These are phyloP conservation scores for Pyrenophora teres DNA, from an alignment of 2,329 filamentous ascomycete species.

Conservation along the genomic window DNA sequence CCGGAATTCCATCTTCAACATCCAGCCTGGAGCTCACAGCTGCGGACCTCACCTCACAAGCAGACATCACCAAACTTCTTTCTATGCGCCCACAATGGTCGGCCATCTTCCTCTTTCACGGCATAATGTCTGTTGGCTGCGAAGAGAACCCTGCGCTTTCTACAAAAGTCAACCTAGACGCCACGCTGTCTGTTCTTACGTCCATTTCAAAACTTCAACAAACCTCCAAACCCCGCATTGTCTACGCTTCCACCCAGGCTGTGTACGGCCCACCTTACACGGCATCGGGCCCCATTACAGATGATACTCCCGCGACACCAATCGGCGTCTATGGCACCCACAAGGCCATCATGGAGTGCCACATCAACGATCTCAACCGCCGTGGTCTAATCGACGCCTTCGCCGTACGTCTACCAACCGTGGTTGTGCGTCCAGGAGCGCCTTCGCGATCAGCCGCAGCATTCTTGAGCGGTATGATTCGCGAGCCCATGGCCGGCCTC, in stretches of 20 bases:
- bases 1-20: slow-evolving; percentile 35
- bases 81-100: slow-evolving; percentile 5
- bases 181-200: slow-evolving; percentile 58
- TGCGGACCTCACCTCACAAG: slow-evolving; percentile 54
- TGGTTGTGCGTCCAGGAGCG: slow-evolving; percentile 61
- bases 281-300: slow-evolving; percentile 13
- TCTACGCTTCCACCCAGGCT: slow-evolving; percentile 64
- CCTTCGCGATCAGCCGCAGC: slow-evolving; percentile 63
- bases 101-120: slow-evolving; percentile 61
- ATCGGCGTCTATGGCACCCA: slow-evolving; percentile 64
- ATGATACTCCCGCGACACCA: slow-evolving; percentile 57
- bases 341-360: slow-evolving; percentile 63
- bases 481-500: slow-evolving; percentile 61
- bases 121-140: slow-evolving; percentile 67
- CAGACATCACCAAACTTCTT: slow-evolving; percentile 4
- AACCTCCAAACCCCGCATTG: slow-evolving; percentile 58
- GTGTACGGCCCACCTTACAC: slow-evolving; percentile 62
- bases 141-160: slow-evolving; percentile 63
- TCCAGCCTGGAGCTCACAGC: slow-evolving; percentile 54
- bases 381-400: slow-evolving; percentile 61
- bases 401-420: slow-evolving; percentile 62
- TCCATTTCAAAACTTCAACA: slow-evolving; percentile 47
- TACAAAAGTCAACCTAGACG: slow-evolving; percentile 62
- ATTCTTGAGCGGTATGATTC: slow-evolving; percentile 64
- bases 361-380: slow-evolving; percentile 64